Evolutionary conservation across 345 rosid genomes (phyloP), one percentile per base, ranked within the genome.

Genomic region (Lepidium africanum): DNA sequence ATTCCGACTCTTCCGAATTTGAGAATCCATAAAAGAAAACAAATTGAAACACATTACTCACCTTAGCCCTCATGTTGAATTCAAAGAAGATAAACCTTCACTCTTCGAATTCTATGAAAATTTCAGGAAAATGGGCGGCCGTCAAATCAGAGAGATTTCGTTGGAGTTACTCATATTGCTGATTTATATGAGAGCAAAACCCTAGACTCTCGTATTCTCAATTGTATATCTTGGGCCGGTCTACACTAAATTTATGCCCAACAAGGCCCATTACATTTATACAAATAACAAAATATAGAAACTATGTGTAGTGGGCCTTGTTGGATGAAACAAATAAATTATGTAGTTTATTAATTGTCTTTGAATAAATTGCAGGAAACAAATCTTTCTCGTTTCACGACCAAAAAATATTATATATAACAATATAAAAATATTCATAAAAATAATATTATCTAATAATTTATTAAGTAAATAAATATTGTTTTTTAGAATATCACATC

Each of bases 61-160:
- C 97, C 96, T 91, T 91, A 42, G 98, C 96, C 67, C 98, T 89
- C 96, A 89, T 89, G 82, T 74, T 50, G 67, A 71, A 40, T 17
- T 45, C 51, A 9, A 51, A 52, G 36, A 52, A 42, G 63, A 10
- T 11, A 10, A 41, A 49, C 59, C 51, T 43, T 67, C 40, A 5
- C 54, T 58, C 10, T n/a, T 70, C 25, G 16, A 76, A 73, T 71
- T 79, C 66, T 67, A 54, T 9, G 70, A 14, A 63, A 39, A 17
- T 52, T 27, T 15, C 33, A 45, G 9, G 14, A 10, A 33, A 30
- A 36, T 12, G 42, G 5, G 66, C 68, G 56, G 72, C 72, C 15
- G 68, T 35, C 27, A 33, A 33, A 10, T n/a, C 51, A 6, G 23
- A 50, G 13, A 9, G 41, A 9, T 33, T 40, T 23, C 47, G 11